phyloP scores from a whole-genome alignment of 257 asterid genomes.

The Haberlea rhodopensis region DNA sequence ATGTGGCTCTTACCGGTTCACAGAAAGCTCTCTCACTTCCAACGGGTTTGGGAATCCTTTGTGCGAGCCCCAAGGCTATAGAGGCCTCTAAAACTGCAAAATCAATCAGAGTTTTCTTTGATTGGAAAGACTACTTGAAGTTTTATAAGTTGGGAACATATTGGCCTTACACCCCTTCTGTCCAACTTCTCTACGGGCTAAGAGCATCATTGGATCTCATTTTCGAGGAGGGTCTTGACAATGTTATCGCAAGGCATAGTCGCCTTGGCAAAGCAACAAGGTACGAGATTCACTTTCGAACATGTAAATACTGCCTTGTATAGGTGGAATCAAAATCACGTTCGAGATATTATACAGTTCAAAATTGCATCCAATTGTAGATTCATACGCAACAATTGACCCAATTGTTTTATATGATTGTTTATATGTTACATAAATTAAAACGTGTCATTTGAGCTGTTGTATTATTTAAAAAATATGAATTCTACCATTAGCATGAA shows the following conservation, averaged over 20 bases:
- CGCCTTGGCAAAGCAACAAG: constrained; percentile 94
- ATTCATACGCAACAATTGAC: too few species aligned
- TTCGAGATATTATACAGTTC: too few species aligned
- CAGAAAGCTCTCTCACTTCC: constrained; percentile 98
- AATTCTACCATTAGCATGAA: too few species aligned
- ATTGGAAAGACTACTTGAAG: too few species aligned
- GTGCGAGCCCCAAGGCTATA: constrained; percentile 93
- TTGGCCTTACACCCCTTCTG: constrained; percentile 99
- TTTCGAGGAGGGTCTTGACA: constrained; percentile 95
- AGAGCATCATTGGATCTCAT: constrained; percentile 84
- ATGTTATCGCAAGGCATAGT: constrained; percentile 72
- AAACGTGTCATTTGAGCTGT: too few species aligned
- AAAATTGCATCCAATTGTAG: too few species aligned
- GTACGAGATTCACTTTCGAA: constrained; percentile 36
- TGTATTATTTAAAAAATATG: neutral
- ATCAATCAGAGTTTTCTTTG: constrained; percentile 82
- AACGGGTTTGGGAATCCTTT: constrained; percentile 89
- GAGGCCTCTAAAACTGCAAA: constrained; percentile 87
- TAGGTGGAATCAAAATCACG: too few species aligned
- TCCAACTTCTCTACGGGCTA: too few species aligned
- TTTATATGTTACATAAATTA: too few species aligned
- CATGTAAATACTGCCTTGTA: too few species aligned
- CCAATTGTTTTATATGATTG: too few species aligned
- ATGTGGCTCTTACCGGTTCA: constrained; percentile 94
- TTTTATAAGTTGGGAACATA: constrained; percentile 86